Percentiles rank a stretch among this genome's conserved stretches.
Evolutionary conservation across 2,329 filamentous ascomycete species (phyloP).

Genomic region (Colletotrichum truncatum): DNA sequence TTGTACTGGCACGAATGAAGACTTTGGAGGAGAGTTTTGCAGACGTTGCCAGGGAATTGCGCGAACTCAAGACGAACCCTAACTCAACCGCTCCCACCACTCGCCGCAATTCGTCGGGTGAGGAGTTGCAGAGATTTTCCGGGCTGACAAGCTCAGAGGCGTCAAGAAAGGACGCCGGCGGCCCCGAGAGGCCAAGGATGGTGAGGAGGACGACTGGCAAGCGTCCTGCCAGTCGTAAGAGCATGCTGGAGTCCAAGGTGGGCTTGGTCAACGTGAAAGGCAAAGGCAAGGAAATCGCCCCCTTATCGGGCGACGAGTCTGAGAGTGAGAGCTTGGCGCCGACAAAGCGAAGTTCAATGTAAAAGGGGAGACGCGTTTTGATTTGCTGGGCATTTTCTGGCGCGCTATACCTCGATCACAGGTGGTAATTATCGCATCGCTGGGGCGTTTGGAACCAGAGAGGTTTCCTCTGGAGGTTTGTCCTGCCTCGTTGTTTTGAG

Average conservation of each 20-base stretch:
- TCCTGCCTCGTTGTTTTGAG: neutral
- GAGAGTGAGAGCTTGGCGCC: constrained; percentile 36
- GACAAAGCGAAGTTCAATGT: constrained; percentile 54
- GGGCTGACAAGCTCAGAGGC: constrained; percentile 42
- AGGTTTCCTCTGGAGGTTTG: neutral
- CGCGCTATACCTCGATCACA: constrained; percentile 30
- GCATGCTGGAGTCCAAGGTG: constrained; percentile 51
- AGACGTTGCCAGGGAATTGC: constrained; percentile 85
- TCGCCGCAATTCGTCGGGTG: constrained; percentile 61
- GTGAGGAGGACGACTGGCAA: constrained; percentile 38
- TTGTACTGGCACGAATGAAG: constrained; percentile 91
- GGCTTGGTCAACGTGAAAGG: constrained; percentile 47
- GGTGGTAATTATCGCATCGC: constrained; percentile 16
- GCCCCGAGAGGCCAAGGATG: constrained; percentile 36
- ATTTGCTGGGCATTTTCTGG: constrained; percentile 27
- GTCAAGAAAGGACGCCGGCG: constrained; percentile 41
- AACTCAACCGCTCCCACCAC: constrained; percentile 57
- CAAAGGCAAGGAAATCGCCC: constrained; percentile 58
- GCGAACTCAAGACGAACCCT: constrained; percentile 62
- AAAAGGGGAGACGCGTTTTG: constrained; percentile 23
- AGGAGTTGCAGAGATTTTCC: constrained; percentile 41
- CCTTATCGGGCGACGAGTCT: constrained; percentile 40
- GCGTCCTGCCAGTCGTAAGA: constrained; percentile 50
- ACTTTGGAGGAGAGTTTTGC: constrained; percentile 90
- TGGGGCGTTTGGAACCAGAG: constrained; percentile 23